Evolutionary conservation across 2,329 filamentous ascomycete species (phyloP).

Genomic region (Myotisia sp.): DNA sequence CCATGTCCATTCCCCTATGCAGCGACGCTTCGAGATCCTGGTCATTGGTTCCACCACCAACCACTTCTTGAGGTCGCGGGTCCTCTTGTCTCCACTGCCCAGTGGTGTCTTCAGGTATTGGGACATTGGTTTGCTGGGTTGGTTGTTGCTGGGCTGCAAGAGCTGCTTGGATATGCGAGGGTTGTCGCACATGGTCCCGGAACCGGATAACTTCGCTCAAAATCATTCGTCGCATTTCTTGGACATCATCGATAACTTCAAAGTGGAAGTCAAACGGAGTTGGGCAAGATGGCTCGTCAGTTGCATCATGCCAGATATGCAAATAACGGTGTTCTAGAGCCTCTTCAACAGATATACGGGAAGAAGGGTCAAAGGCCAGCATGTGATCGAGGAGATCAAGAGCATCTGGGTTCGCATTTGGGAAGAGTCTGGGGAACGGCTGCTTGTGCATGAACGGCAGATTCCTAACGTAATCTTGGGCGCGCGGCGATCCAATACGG

Average conservation of each 20-base stretch:
- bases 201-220: conserved; percentile 85
- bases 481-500: conserved; percentile 85
- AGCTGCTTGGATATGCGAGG: conserved; percentile 30
- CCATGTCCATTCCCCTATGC: conserved; percentile 44
- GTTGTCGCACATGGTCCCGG: conserved; percentile 47
- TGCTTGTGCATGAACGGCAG: conserved; percentile 90
- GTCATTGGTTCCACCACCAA: conserved; percentile 28
- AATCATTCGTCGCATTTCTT: conserved; percentile 94
- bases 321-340: conserved; percentile 94
- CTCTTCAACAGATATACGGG: conserved; percentile 84
- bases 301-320: conserved; percentile 95
- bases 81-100: conserved; percentile 43
- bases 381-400: conserved; percentile 91
- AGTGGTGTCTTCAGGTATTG: conserved; percentile 48
- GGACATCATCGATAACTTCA: conserved; percentile 89
- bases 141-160: conserved; percentile 27
- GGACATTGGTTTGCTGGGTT: conserved; percentile 37
- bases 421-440: conserved; percentile 75
- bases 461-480: conserved; percentile 97
- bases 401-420: conserved; percentile 86
- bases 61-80: conserved; percentile 45
- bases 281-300: conserved; percentile 86
- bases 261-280: conserved; percentile 97
- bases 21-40: conserved; percentile 38
- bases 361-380: conserved; percentile 91